Evolutionary conservation across 2,329 filamentous ascomycete species (phyloP).

Genomic region (Colletotrichum neosansevieriae): DNA sequence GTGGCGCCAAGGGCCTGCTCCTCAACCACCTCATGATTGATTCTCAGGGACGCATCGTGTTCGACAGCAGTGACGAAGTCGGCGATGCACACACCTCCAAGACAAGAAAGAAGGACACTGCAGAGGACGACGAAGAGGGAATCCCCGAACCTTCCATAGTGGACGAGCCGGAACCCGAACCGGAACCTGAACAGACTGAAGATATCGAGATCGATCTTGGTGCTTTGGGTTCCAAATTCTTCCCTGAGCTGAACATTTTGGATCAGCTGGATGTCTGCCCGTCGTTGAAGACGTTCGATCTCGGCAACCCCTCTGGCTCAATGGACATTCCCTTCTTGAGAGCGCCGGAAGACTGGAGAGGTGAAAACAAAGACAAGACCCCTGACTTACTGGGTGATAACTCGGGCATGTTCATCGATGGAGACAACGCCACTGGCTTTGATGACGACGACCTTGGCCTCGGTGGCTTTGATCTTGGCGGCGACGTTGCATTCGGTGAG

Average conservation of each 20-base stretch:
- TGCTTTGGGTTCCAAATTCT: slow-evolving; percentile 82
- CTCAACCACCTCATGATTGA: slow-evolving; percentile 98
- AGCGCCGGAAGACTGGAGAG: slow-evolving; percentile 86
- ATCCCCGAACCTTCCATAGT: slow-evolving; percentile 47
- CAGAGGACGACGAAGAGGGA: slow-evolving; percentile 53
- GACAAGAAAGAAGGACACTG: slow-evolving; percentile 52
- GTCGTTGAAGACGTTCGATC: slow-evolving; percentile 91
- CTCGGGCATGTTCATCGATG: slow-evolving; percentile 87
- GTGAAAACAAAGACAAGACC: slow-evolving; percentile 73
- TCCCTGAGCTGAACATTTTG: slow-evolving; percentile 81
- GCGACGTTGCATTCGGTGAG: slow-evolving; percentile 89
- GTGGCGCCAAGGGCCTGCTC: slow-evolving; percentile 92
- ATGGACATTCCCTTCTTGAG: slow-evolving; percentile 94
- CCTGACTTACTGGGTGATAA: slow-evolving; percentile 71
- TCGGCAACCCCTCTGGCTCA: slow-evolving; percentile 86
- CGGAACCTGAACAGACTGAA: slow-evolving; percentile 51
- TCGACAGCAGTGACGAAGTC: slow-evolving; percentile 95
- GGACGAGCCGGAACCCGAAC: slow-evolving; percentile 48
- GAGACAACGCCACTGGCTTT: slow-evolving; percentile 85
- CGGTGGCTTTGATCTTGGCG: slow-evolving; percentile 77
- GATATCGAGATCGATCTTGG: slow-evolving; percentile 82
- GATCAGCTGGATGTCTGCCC: slow-evolving; percentile 94
- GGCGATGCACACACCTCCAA: slow-evolving; percentile 63
- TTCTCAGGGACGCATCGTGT: slow-evolving; percentile 90
- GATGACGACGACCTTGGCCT: slow-evolving; percentile 74